Base-by-base conservation (phyloP, 805 yeast species). In the Candida sonorensis region DNA sequence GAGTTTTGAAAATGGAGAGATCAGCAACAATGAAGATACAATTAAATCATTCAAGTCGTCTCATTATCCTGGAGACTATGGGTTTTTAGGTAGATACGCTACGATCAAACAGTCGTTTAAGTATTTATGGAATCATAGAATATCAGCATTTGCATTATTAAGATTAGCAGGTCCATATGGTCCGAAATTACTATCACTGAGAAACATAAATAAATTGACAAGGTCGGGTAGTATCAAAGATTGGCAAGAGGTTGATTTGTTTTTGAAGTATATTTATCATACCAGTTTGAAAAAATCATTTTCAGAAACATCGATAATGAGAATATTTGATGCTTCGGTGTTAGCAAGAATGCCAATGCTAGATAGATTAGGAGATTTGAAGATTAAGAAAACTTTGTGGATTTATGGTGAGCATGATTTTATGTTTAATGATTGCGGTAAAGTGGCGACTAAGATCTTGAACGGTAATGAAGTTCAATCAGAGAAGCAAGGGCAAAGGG, bases 361-460 rank as follows among this genome's bases (percentile, higher is more conserved):
- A 44, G 88, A 81, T 48, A 69, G 77, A 36, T 53, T 77, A 23
- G 45, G 51, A 7, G 42, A 50, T 10, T 53, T 67, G 14, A 46
- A 60, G 6, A 53, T 51, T 3, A 44, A 51, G 31, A 27, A 40
- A 6, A 59, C 69, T 2, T 51, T 75, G 43, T 60, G 75, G 53
- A 46, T 71, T 7, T 83, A 81, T 51, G 94, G 92, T 0, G 72
- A 77, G 41, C 72, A 64, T 41, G 94, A 83, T 49, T 82, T 83
- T 66, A 82, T 81, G 92, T 76, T 73, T 43, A 67, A 63, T 21
- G 69, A 67, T 22, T 79, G 81, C 18, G 87, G 86, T 4, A 45
- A 53, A 14, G 64, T 65, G 17, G 67, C 66, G 26, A 59, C 53
- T 2, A 44, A 57, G 12, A 41, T 47, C 30, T 40, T 55, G 17